Evolutionary conservation across 352 stramenopile species (phyloP).

Genomic region (Pythium volutum): DNA sequence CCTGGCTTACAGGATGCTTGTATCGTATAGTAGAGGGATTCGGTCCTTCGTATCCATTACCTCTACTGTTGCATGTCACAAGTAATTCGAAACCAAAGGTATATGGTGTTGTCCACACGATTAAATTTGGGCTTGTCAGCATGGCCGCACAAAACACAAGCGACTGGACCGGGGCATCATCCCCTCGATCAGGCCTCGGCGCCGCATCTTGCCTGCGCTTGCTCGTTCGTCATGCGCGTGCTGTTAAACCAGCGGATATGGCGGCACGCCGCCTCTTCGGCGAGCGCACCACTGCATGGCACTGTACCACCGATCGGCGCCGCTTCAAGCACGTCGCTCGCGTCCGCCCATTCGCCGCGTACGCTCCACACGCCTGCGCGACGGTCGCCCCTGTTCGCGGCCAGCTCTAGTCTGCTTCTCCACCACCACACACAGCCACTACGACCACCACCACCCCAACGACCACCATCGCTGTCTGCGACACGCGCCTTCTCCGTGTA

Average conservation of each 20-base stretch:
- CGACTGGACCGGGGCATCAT: constrained; percentile 12
- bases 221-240: constrained; percentile 18
- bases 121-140: not conserved
- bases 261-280: constrained; percentile 5
- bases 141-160: constrained; percentile 2
- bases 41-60: not conserved
- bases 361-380: constrained; percentile 11
- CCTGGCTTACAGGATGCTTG: not conserved
- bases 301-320: not conserved
- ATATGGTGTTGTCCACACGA: constrained; percentile 6
- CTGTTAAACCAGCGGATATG: constrained; percentile 29
- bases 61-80: not conserved
- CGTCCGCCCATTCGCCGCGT: not conserved
- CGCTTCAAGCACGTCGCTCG: not conserved
- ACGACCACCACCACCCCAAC: not conserved
- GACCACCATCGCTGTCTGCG: not conserved
- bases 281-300: not conserved
- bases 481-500: constrained; percentile 14
- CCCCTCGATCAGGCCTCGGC: not conserved
- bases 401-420: not conserved
- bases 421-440: constrained; percentile 7
- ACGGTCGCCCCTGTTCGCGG: not conserved
- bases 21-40: not conserved
- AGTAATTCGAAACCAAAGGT: not conserved
- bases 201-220: no score